Evolutionary conservation across 306 rosid species (phyloP), one percentile per base, ranked within the genome.

Genomic region (Castanea sativa): DNA sequence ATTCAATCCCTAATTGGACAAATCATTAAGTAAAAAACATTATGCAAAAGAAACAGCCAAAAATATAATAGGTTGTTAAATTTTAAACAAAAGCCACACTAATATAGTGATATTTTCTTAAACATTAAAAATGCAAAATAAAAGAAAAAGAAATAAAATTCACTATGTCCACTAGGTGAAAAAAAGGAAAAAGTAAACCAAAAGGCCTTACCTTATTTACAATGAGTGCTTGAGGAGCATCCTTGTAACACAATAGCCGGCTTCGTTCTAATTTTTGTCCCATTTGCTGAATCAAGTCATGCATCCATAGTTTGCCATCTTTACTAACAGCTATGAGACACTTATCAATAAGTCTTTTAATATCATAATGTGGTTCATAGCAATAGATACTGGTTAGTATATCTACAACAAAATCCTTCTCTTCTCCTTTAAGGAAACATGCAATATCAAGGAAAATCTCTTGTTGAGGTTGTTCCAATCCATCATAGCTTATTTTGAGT

Each of bases 361-460:
- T 77, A 0, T 85, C 81, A 53, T 73, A 72, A 2, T 51, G 56
- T 33, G 82, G 10, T 38, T 38, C 45, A 21, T 11, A 51, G 6
- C 73, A 78, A 0, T 33, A 73, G 29, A 69, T 61, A 18, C 15
- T 57, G 1, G 80, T 75, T 1, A 85, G 33, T 60, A 79, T 21
- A 15, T 75, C 38, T 4, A 33, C 71, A 1, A 83, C 81, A 71
- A 56, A 43, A 1, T 38, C 71, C 76, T n/a, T 6, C 2, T 0
- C 0, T 16, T 41, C 1, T 0, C 84, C 89, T 11, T 55, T 75
- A 15, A 87, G 83, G 76, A 88, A 88, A 49, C 87, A 83, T 53
- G 88, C 88, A 49, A 85, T 78, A 4, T 85, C 82, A 20, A 87
- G 84, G 18, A 85, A 82, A 41, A 82, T 83, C 6, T 77, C 73